Conservation (phyloP, 2,329 filamentous ascomycete genomes). For the Colletotrichum tanaceti region DNA sequence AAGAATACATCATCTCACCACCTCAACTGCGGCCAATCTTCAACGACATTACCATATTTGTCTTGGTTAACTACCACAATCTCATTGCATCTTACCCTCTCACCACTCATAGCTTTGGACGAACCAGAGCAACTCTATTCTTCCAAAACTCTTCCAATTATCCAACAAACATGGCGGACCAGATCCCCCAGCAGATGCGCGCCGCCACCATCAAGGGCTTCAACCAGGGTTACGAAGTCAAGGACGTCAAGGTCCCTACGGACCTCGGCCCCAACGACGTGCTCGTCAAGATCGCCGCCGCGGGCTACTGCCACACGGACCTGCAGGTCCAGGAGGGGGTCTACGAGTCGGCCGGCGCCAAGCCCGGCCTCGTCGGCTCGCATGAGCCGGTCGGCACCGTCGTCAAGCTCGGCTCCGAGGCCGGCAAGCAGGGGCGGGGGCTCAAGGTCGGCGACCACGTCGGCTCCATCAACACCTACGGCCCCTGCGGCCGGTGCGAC, state of each 20-base stretch:
- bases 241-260: slow-evolving; percentile 38
- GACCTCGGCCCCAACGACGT: slow-evolving; percentile 39
- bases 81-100: background rate
- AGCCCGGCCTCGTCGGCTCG: slow-evolving; percentile 50
- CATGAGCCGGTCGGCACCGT: slow-evolving; percentile 75
- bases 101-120: background rate
- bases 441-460: slow-evolving; percentile 67
- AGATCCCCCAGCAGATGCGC: slow-evolving; percentile 47
- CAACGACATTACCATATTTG: background rate
- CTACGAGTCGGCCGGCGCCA: slow-evolving; percentile 42
- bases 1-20: too few relatives aligned
- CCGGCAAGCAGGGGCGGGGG: slow-evolving; percentile 36
- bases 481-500: slow-evolving; percentile 44
- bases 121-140: too few relatives aligned
- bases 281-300: slow-evolving; percentile 41
- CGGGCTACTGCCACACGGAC: slow-evolving; percentile 43
- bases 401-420: slow-evolving; percentile 63
- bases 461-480: slow-evolving; percentile 47
- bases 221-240: slow-evolving; percentile 35
- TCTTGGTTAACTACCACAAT: too few relatives aligned
- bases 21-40: background rate
- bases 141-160: too few relatives aligned
- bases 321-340: slow-evolving; percentile 38
- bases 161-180: slow-evolving; percentile 13
- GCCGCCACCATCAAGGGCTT: slow-evolving; percentile 47